Evolutionary conservation across 2,329 filamentous ascomycete genomes (phyloP), one percentile per base, ranked within the genome.

Genomic region (Dactylellina sp.): DNA sequence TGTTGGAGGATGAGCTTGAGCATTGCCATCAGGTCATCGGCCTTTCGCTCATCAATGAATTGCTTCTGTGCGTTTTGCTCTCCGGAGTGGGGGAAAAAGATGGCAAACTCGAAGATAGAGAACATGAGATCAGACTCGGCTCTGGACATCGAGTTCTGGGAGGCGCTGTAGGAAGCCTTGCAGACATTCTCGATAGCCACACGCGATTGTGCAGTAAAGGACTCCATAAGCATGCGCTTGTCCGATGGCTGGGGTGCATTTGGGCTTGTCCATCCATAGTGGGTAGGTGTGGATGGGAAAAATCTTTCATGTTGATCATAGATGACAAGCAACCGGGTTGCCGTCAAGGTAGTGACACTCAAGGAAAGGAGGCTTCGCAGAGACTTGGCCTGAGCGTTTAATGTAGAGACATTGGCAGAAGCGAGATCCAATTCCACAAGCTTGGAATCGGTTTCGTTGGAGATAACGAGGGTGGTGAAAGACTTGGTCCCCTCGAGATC

Each of bases 201-300:
- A 28, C 61, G 70, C 37, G 70, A 65, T 20, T 74, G 70, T 35
- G 55, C 61, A 16, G 70, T 74, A 47, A 74, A 74, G 4, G 70
- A 74, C n/a, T 74, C 70, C 70, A 74, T 74, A 14, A 74, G 61
- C 70, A 74, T 74, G n/a, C 70, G 39, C 56, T 66, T 74, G 61
- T 74, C 70, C 20, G 70, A 65, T 22, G 47, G 61, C 20, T 66
- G 70, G 53, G 70, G 70, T 7, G 70, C 61, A 62, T 62, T 66
- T 11, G 61, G 70, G 47, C 56, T 66, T 25, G 62, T 65, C 70
- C 70, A 74, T 56, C 70, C 70, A 49, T 74, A 74, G 56, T 74
- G 61, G 50, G 61, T 42, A 61, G 61, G 70, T 50, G 70, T 66
- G 37, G 70, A 49, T 42, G 70, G 61, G 50, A 61, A 74, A 35